Evolutionary conservation across 2,329 filamentous ascomycete genomes (phyloP).

Genomic region (Aspergillus sp.): DNA sequence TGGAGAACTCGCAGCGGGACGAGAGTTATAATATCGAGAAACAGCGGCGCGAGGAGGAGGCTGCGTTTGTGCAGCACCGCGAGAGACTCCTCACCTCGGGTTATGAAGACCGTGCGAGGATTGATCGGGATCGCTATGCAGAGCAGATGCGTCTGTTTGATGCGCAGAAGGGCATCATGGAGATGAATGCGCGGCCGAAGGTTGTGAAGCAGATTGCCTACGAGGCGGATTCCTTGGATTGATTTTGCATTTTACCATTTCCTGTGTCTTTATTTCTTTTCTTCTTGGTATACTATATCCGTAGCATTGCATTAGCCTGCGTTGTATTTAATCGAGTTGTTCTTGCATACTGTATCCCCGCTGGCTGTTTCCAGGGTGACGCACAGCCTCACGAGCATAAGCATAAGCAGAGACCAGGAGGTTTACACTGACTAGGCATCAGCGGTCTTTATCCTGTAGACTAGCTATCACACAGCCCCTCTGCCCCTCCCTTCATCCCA

Average conservation of each 20-base stretch:
- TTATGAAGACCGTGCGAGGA: constrained; percentile 8
- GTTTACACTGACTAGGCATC: too few species aligned
- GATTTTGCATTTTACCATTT: not conserved
- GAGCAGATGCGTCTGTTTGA: constrained; percentile 9
- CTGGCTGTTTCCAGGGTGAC: not conserved
- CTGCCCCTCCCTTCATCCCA: not conserved
- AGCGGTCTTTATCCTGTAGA: not conserved
- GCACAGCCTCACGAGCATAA: not conserved
- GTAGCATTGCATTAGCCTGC: not conserved
- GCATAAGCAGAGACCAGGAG: too few species aligned
- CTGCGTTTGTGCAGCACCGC: not conserved
- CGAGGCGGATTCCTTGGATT: constrained; percentile 3
- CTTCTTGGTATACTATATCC: not conserved
- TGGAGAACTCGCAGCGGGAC: constrained; percentile 5
- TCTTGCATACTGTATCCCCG: not conserved
- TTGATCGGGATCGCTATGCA: constrained; percentile 2
- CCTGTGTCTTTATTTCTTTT: not conserved
- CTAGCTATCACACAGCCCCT: not conserved
- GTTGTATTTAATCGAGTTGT: not conserved
- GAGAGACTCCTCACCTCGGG: constrained; percentile 5
- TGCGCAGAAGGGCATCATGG: constrained; percentile 4
- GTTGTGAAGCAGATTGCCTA: not conserved
- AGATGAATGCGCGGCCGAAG: not conserved
- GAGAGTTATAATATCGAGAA: constrained; percentile 2
- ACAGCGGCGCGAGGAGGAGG: constrained; percentile 3